Evolutionary conservation across 1,284 basidiomycete species (phyloP).

Genomic region (Acaromyces ingoldii): DNA sequence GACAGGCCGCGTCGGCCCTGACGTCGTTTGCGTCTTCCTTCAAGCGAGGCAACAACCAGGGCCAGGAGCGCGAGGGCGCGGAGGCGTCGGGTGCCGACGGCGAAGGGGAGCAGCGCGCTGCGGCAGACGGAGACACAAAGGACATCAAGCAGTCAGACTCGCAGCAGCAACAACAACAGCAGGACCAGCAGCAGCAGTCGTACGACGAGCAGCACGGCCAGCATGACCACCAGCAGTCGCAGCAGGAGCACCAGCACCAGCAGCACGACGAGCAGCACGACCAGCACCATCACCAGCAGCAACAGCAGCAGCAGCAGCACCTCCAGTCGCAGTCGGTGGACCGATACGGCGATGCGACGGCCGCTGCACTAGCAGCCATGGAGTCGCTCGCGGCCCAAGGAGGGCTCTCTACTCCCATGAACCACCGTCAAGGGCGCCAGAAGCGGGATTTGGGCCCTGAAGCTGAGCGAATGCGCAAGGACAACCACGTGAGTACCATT

Average conservation of each 20-base stretch:
- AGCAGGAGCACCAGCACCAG: conserved; percentile 1
- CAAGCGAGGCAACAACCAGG: conserved; percentile 24
- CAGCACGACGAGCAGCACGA: conserved; percentile 8
- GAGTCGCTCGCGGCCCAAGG: conserved; percentile 28
- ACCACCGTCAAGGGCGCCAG: conserved; percentile 1
- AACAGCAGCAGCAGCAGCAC: conserved; percentile 8
- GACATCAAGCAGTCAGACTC: conserved; percentile 18
- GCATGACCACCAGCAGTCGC: too few relatives aligned
- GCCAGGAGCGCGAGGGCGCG: conserved; percentile 2
- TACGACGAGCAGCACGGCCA: conserved; percentile 12
- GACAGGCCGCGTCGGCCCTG: conserved; percentile 39
- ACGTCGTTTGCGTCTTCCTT: conserved; percentile 38
- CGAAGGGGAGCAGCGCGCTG: conserved; percentile 5
- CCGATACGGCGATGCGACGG: conserved; percentile 31
- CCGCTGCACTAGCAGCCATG: conserved; percentile 37
- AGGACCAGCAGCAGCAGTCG: neutral
- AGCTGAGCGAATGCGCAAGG: conserved; percentile 41
- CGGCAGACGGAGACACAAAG: conserved; percentile 9
- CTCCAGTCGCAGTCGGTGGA: conserved; percentile 10
- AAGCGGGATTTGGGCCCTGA: conserved; percentile 24
- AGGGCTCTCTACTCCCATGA: neutral
- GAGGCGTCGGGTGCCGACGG: conserved; percentile 2
- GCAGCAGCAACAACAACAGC: conserved; percentile 5
- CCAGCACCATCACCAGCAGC: conserved; percentile 4
- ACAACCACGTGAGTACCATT: conserved; percentile 25